Conservation (phyloP, 1,284 basidiomycete genomes). For the Cryptococcus sp. region DNA sequence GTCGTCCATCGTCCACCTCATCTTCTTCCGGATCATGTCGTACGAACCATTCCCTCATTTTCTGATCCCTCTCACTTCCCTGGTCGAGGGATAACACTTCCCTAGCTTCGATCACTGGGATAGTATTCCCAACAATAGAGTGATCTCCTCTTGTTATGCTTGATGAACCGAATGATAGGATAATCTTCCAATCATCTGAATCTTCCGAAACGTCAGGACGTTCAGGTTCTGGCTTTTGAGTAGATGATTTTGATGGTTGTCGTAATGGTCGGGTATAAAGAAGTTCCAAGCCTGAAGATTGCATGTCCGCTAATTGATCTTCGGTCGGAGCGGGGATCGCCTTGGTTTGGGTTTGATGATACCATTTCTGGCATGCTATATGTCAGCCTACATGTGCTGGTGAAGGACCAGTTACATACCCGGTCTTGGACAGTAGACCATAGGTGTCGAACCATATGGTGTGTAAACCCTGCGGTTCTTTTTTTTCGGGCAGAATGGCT, state of each 20-base stretch:
- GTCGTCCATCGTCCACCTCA: neutral
- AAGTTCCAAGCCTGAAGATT: neutral
- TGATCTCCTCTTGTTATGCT: neutral
- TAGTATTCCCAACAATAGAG: neutral
- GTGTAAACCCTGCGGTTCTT: neutral
- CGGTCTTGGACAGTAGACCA: neutral
- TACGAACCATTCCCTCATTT: neutral
- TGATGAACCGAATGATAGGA: neutral
- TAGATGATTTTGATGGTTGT: too few species aligned
- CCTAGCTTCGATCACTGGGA: neutral
- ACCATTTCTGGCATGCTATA: neutral
- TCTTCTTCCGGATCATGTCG: neutral
- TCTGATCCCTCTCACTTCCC: neutral
- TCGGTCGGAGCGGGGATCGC: neutral
- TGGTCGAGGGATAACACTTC: neutral
- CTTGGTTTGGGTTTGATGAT: neutral
- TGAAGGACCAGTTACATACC: neutral
- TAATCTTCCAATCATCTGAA: neutral
- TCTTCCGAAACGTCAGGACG: too few species aligned
- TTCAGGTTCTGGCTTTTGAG: too few species aligned
- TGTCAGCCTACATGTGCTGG: too few species aligned
- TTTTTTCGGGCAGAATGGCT: neutral
- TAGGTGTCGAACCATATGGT: neutral
- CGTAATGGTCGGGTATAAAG: neutral
- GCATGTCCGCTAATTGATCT: neutral